Percentiles rank a stretch among this genome's conserved stretches.
Evolutionary conservation across 225 moss, liverwort and hornwort species (phyloP).

Genomic region (Antitrichia curtipendula): DNA sequence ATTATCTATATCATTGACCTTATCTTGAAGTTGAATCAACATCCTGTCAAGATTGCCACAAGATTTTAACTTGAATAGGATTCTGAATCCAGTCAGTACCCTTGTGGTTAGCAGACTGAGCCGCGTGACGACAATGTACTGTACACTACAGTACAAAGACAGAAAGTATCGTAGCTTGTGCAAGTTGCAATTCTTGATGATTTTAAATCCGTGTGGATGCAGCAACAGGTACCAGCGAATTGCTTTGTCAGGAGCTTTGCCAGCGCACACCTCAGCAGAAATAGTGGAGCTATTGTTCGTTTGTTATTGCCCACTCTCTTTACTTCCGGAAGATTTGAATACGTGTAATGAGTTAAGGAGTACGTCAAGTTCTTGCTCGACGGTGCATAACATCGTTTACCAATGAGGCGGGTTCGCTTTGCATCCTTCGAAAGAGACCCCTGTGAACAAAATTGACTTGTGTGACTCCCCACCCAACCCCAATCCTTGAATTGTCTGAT

Average conservation of each 20-base stretch:
- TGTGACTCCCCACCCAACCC: neutral
- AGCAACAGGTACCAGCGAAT: neutral
- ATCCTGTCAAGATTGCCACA: neutral
- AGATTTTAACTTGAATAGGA: neutral
- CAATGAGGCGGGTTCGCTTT: neutral
- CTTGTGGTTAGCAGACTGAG: neutral
- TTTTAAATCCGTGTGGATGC: neutral
- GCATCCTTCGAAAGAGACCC: neutral
- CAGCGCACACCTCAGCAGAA: neutral
- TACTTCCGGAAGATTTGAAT: neutral
- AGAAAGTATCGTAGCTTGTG: neutral
- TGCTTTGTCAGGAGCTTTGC: neutral
- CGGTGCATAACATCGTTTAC: neutral
- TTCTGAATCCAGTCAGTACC: neutral
- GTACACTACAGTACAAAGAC: neutral
- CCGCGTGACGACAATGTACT: neutral
- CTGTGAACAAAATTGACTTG: neutral
- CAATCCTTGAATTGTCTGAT: neutral
- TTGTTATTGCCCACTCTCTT: neutral
- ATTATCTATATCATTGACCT: neutral
- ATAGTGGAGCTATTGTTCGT: neutral
- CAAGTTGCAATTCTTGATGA: neutral
- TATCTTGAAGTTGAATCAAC: neutral
- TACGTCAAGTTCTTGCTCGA: neutral
- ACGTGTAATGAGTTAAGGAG: neutral